Conservation (phyloP, 768 basidiomycete genomes). For the Sporobolomyces pararoseus region DNA sequence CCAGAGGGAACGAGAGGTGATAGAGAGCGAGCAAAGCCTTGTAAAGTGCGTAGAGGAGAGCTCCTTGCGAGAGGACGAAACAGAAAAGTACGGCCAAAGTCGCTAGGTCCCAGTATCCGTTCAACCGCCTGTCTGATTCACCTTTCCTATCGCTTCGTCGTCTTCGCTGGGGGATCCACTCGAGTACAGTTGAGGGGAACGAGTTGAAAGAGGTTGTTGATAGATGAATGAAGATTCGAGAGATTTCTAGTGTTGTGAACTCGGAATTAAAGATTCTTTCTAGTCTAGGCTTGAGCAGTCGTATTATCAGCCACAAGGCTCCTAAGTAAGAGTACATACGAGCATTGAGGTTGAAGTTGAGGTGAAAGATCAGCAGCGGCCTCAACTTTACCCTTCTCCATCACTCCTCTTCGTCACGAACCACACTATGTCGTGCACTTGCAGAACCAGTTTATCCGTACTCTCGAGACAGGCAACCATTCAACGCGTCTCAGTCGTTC, state of each 20-base stretch:
- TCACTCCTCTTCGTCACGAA: neutral
- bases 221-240: neutral
- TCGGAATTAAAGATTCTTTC: too few relatives aligned
- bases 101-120: neutral
- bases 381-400: neutral
- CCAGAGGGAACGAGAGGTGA: neutral
- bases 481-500: neutral
- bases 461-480: neutral
- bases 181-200: neutral
- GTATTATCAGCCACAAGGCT: neutral
- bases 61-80: neutral
- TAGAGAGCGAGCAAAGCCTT: neutral
- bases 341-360: neutral
- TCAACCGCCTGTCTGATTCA: neutral
- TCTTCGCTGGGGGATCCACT: neutral
- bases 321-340: neutral
- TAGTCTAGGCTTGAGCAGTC: neutral
- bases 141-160: neutral
- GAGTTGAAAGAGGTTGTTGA: too few relatives aligned
- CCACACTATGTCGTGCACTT: neutral
- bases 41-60: constrained; percentile 5
- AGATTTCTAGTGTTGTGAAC: neutral
- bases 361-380: neutral
- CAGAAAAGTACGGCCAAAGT: neutral
- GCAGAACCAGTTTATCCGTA: neutral